A percentile compares a stretch with the other conserved stretches of the same genome.
Evolutionary conservation across 257 asterid genomes (phyloP).

Genomic region (Misopates orontium): DNA sequence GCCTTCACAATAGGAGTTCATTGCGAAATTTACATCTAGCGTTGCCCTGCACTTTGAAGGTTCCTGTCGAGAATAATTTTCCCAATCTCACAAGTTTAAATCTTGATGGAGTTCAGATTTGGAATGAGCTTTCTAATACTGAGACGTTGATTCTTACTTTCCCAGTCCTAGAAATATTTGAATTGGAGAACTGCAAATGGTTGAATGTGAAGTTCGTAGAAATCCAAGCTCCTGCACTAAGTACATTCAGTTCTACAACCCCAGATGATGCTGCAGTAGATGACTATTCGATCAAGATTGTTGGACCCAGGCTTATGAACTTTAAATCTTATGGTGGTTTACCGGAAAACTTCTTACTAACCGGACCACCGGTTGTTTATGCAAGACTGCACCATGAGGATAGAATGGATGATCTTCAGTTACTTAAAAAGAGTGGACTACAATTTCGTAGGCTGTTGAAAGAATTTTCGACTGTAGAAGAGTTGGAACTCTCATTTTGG

Average conservation of each 20-base stretch:
- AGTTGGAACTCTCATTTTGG: not conserved
- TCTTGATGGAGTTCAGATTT: not conserved
- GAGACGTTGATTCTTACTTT: not conserved
- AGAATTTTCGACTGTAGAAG: not conserved
- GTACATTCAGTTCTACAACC: not conserved
- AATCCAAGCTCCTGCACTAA: constrained; percentile 5
- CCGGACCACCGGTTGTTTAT: not conserved
- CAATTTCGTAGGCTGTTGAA: not conserved
- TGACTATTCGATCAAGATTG: not conserved
- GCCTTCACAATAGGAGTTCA: not conserved
- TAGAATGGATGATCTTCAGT: not conserved
- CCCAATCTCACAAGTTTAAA: not conserved
- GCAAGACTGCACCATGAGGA: not conserved
- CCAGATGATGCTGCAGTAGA: not conserved
- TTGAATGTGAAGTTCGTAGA: constrained; percentile 7
- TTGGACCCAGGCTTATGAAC: not conserved
- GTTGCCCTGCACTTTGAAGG: not conserved
- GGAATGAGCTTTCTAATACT: not conserved
- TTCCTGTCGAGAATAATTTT: not conserved
- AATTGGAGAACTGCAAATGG: not conserved
- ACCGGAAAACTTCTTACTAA: not conserved
- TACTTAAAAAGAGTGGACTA: not conserved
- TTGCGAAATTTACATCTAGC: not conserved
- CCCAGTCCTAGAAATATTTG: not conserved
- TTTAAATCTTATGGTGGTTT: not conserved